Conservation (phyloP, 192 early-diverging fungal species). For the Coemansia umbellata region DNA sequence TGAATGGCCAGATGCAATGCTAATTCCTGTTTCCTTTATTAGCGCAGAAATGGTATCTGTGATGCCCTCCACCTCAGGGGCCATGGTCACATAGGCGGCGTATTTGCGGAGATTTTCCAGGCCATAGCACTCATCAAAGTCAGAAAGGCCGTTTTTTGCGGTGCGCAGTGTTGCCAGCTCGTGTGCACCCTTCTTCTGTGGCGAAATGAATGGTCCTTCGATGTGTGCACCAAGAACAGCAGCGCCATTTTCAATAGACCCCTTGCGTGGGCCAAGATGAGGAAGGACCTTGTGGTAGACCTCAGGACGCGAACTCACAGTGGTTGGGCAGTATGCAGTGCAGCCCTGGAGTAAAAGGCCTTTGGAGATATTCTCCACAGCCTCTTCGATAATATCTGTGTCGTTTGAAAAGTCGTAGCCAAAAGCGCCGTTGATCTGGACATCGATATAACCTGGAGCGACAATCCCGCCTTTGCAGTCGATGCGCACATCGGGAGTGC, state of each 20-base stretch:
- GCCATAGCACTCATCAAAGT: conserved; percentile 71
- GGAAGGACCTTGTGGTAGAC: conserved; percentile 65
- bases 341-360: conserved; percentile 74
- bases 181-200: conserved; percentile 75
- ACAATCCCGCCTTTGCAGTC: conserved; percentile 72
- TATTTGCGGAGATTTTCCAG: conserved; percentile 54
- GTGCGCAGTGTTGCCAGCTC: conserved; percentile 58
- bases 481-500: conserved; percentile 62
- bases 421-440: conserved; percentile 80
- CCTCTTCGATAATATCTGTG: conserved; percentile 57
- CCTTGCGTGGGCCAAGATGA: conserved; percentile 59
- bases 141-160: conserved; percentile 58
- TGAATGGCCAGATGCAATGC: conserved; percentile 66
- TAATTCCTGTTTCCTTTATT: conserved; percentile 58
- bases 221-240: conserved; percentile 68
- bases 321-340: conserved; percentile 77
- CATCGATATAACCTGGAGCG: conserved; percentile 74
- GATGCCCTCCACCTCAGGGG: conserved; percentile 74
- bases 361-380: conserved; percentile 65
- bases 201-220: conserved; percentile 69
- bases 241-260: conserved; percentile 59
- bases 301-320: conserved; percentile 68
- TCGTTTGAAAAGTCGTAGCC: conserved; percentile 75
- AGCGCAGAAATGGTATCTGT: conserved; percentile 62
- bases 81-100: conserved; percentile 70